phyloP scores from a whole-genome alignment of 2,329 filamentous ascomycete species.

The Xylariaceae sp. region DNA sequence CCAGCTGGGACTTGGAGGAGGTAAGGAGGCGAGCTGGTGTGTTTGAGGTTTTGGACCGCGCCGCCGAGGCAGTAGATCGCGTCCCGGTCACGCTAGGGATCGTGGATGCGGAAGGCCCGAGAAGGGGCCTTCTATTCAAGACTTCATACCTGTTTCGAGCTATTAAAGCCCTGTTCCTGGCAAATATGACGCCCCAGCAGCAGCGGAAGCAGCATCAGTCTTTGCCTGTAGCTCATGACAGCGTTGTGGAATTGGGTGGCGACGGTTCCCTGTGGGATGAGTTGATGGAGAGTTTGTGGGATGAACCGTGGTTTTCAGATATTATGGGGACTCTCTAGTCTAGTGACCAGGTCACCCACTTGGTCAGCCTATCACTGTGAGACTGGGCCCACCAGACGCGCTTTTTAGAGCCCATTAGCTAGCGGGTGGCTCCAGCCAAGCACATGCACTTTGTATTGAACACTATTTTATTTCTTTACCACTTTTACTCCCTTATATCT shows the following conservation, averaged over 20 bases:
- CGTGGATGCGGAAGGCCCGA: conserved; percentile 27
- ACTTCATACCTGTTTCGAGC: conserved; percentile 25
- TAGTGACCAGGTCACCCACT: neutral
- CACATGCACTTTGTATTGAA: too few species aligned
- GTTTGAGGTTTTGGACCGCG: conserved; percentile 30
- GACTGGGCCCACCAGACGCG: too few species aligned
- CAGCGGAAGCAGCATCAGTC: too few species aligned
- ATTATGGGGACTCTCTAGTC: neutral
- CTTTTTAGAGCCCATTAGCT: too few species aligned
- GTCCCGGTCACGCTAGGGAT: conserved; percentile 24
- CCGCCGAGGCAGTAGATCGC: conserved; percentile 18
- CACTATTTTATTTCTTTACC: too few species aligned
- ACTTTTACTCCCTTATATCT: too few species aligned
- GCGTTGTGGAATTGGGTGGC: neutral
- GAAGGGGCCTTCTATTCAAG: conserved; percentile 34
- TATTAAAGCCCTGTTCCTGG: conserved; percentile 32
- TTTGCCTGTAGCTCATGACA: too few species aligned
- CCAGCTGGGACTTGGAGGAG: conserved; percentile 34
- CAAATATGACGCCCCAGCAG: conserved; percentile 20
- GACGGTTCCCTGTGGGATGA: neutral
- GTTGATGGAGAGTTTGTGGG: neutral
- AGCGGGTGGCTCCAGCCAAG: too few species aligned
- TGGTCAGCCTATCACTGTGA: too few species aligned
- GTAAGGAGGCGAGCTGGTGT: conserved; percentile 32
- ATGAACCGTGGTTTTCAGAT: conserved; percentile 11